These are phyloP conservation scores for Wickerhamiella infanticola DNA, from an alignment of 1,139 yeast species.

Conservation along the genomic window DNA sequence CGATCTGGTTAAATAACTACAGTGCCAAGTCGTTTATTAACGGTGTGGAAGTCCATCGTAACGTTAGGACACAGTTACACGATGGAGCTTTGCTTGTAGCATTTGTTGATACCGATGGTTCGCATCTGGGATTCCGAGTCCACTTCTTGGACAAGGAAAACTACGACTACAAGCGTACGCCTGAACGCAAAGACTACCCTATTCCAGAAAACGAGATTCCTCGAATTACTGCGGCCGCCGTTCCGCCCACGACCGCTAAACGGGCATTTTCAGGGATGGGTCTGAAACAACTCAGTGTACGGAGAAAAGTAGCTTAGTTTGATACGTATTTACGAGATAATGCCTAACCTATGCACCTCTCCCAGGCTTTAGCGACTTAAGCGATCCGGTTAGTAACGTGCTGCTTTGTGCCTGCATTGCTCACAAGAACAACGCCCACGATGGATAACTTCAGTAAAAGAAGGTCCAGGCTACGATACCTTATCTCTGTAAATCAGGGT, in stretches of 20 bases:
- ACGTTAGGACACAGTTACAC: conserved; percentile 42
- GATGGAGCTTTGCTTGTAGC: conserved; percentile 35
- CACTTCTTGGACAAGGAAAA: neutral
- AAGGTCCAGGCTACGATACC: conserved; percentile 6
- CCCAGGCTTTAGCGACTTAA: neutral
- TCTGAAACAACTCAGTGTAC: neutral
- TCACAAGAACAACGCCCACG: neutral
- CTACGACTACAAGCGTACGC: conserved; percentile 3
- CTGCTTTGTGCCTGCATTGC: neutral
- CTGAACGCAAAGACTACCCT: neutral
- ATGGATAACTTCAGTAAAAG: conserved; percentile 2
- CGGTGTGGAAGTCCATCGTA: conserved; percentile 41
- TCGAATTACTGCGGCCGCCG: neutral
- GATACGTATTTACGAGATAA: neutral
- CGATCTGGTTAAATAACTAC: conserved; percentile 67
- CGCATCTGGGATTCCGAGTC: neutral
- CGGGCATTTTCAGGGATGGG: neutral
- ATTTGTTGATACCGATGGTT: neutral
- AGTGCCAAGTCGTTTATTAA: conserved; percentile 71
- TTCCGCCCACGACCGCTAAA: neutral
- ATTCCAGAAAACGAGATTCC: neutral
- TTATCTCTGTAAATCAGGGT: conserved; percentile 6
- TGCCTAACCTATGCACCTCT: neutral
- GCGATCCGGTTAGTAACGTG: neutral
- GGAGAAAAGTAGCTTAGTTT: neutral